These are phyloP conservation scores for Pilatotrama ljubarskyi DNA, from an alignment of 768 basidiomycete species.

Conservation along the genomic window DNA sequence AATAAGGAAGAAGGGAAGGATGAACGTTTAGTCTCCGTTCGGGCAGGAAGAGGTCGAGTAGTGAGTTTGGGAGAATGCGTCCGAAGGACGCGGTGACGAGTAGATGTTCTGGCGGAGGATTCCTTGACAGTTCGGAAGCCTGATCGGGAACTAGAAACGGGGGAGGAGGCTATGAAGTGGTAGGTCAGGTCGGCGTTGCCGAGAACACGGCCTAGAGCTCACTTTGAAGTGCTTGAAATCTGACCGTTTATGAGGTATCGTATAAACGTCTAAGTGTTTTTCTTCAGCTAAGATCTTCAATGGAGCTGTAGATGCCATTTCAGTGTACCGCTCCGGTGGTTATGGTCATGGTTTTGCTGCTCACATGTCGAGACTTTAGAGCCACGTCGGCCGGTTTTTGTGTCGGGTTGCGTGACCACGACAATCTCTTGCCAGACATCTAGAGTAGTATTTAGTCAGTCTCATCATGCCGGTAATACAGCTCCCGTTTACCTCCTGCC, in stretches of 20 bases:
- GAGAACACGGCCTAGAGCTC: slow-evolving; percentile 18
- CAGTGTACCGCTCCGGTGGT: too few species aligned
- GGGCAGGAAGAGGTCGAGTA: slow-evolving; percentile 62
- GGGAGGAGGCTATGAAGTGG: slow-evolving; percentile 6
- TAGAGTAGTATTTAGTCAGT: slow-evolving; percentile 31
- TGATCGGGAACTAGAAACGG: slow-evolving; percentile 37
- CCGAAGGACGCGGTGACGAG: slow-evolving; percentile 92
- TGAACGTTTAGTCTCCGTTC: slow-evolving; percentile 79
- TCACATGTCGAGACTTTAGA: slow-evolving; percentile 58
- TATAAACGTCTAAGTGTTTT: slow-evolving; percentile 53
- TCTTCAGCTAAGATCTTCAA: slow-evolving; percentile 60
- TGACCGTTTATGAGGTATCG: slow-evolving; percentile 57
- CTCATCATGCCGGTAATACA: neutral
- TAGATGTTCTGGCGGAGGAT: slow-evolving; percentile 47
- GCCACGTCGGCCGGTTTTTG: slow-evolving; percentile 60
- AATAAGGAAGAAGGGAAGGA: slow-evolving; percentile 82
- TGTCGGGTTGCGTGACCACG: slow-evolving; percentile 74
- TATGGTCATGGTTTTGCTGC: too few species aligned
- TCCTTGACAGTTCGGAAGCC: slow-evolving; percentile 39
- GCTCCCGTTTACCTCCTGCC: slow-evolving; percentile 52
- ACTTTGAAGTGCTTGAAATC: slow-evolving; percentile 71
- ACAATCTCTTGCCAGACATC: slow-evolving; percentile 75
- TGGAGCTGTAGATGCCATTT: slow-evolving; percentile 52
- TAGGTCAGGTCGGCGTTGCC: neutral
- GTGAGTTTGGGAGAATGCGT: slow-evolving; percentile 66